phyloP scores from a whole-genome alignment of 2,329 filamentous ascomycete genomes.

The Pestalotiopsis sp. region DNA sequence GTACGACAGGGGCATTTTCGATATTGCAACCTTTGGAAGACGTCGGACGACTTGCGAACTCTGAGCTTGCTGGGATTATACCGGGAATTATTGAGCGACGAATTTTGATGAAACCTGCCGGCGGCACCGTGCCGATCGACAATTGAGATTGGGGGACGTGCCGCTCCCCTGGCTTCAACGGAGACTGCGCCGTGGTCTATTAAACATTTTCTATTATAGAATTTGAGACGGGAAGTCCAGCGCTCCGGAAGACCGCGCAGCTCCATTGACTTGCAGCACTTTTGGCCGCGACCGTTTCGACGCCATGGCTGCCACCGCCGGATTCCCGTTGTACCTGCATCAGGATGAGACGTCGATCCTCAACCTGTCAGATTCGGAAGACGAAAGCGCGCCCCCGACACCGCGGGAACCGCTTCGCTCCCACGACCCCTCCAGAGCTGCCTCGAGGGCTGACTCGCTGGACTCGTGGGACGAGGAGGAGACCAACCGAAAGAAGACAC shows the following conservation, averaged over 20 bases:
- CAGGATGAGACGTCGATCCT: constrained; percentile 14
- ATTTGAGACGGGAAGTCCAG: background rate
- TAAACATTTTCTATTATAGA: background rate
- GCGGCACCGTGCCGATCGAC: background rate
- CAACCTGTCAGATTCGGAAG: constrained; percentile 16
- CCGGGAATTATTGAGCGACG: background rate
- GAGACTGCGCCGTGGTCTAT: background rate
- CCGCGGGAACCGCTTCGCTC: constrained; percentile 17
- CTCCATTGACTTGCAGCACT: background rate
- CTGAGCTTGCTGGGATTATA: background rate
- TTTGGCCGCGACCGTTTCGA: background rate
- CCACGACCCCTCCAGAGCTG: constrained; percentile 17
- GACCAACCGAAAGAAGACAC: constrained; percentile 27
- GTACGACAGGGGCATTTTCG: background rate
- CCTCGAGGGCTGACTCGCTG: constrained; percentile 12
- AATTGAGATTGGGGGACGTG: background rate
- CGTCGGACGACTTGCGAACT: background rate
- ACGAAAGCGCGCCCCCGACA: constrained; percentile 13
- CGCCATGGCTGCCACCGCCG: constrained; percentile 12
- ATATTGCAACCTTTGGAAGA: background rate
- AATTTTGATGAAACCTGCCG: background rate
- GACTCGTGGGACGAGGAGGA: constrained; percentile 19
- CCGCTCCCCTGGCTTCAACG: background rate
- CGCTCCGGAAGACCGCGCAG: background rate
- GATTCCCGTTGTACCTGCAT: constrained; percentile 14